These are phyloP conservation scores for Phlyctochytrium planicorne DNA, from an alignment of 192 early-diverging fungal genomes.

Conservation along the genomic window DNA sequence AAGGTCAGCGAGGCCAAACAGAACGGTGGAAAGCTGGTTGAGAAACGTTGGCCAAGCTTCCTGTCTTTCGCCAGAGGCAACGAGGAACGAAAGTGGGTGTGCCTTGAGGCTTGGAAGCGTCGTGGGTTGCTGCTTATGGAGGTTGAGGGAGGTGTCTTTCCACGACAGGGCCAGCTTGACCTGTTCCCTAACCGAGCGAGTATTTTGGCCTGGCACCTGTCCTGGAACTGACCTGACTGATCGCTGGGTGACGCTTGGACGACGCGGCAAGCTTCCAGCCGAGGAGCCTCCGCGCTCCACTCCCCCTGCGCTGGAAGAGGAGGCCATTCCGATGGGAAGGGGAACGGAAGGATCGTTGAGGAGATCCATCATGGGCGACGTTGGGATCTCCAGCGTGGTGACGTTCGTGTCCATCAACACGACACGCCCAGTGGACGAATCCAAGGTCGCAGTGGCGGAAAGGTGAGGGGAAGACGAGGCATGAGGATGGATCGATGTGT, in stretches of 20 bases:
- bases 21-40: background rate
- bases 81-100: background rate
- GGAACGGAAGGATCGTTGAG: background rate
- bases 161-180: background rate
- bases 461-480: background rate
- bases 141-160: background rate
- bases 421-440: background rate
- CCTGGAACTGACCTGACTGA: background rate
- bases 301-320: background rate
- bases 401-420: background rate
- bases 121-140: background rate
- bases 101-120: background rate
- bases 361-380: slow-evolving; percentile 3
- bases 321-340: background rate
- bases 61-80: background rate
- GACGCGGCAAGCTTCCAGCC: background rate
- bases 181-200: background rate
- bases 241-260: background rate
- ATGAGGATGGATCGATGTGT: too few species aligned
- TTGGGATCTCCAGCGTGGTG: background rate
- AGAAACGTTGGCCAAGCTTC: slow-evolving; percentile 5
- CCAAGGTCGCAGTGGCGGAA: slow-evolving; percentile 4
- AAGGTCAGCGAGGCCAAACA: background rate
- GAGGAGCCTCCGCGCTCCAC: background rate
- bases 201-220: background rate